Percentiles rank a stretch among this genome's conserved stretches.
These are phyloP conservation scores for Alternaria angustiovoidea DNA, from an alignment of 2,329 filamentous ascomycete genomes.

Conservation along the genomic window DNA sequence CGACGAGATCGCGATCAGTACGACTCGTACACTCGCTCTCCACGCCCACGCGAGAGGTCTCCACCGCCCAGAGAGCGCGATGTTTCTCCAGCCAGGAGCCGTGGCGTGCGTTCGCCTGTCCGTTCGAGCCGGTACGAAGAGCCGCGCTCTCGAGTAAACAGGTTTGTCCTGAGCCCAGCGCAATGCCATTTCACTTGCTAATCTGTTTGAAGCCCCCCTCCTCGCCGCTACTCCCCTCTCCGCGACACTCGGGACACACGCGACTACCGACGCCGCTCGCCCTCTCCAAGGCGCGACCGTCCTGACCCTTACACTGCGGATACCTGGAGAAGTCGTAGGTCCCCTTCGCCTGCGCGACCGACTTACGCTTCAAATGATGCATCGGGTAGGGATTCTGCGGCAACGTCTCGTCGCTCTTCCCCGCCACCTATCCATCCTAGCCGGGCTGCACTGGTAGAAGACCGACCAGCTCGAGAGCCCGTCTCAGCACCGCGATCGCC, in stretches of 20 bases:
- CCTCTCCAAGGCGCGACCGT: slow-evolving; percentile 60
- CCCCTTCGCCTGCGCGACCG: slow-evolving; percentile 58
- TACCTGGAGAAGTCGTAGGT: slow-evolving; percentile 61
- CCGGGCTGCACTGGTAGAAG: slow-evolving; percentile 54
- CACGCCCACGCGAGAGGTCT: slow-evolving; percentile 54
- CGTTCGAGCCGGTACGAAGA: slow-evolving; percentile 56
- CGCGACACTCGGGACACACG: slow-evolving; percentile 55
- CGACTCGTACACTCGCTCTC: slow-evolving; percentile 52
- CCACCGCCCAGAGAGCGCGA: slow-evolving; percentile 56
- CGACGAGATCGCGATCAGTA: slow-evolving; percentile 52
- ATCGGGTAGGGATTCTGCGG: slow-evolving; percentile 62
- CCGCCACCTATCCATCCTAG: slow-evolving; percentile 65
- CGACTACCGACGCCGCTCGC: slow-evolving; percentile 63
- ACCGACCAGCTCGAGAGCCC: slow-evolving; percentile 36
- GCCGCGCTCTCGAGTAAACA: slow-evolving; percentile 51
- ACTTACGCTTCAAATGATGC: slow-evolving; percentile 56
- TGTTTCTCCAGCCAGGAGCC: slow-evolving; percentile 57
- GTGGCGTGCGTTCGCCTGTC: slow-evolving; percentile 55
- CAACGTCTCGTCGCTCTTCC: slow-evolving; percentile 69
- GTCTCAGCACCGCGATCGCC: slow-evolving; percentile 46
- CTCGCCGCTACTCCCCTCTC: slow-evolving; percentile 54
- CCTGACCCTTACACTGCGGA: slow-evolving; percentile 58
- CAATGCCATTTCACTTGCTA: neutral
- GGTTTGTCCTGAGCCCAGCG: slow-evolving; percentile 27
- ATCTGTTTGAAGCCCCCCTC: slow-evolving; percentile 35